Percentiles rank a stretch among this genome's conserved stretches.
These are phyloP conservation scores for Linderniella brevidens DNA, from an alignment of 257 asterid genomes.

Conservation along the genomic window DNA sequence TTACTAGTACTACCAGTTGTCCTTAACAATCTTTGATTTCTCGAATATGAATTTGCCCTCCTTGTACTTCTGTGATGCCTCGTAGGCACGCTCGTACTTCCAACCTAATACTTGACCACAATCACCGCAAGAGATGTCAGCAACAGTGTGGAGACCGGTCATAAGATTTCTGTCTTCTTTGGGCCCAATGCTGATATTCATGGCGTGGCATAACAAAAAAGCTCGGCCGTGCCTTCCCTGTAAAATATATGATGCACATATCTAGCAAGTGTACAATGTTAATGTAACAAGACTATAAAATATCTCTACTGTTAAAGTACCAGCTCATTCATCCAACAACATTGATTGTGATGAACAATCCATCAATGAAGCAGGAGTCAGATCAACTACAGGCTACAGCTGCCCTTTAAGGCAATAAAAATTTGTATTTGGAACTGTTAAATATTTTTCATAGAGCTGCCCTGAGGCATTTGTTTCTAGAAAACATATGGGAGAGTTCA, in stretches of 20 bases:
- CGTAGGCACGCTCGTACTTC: constrained; percentile 69
- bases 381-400: too few species aligned
- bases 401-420: too few species aligned
- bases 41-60: constrained; percentile 73
- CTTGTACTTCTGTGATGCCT: constrained; percentile 58
- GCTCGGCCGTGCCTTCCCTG: constrained; percentile 77
- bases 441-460: too few species aligned
- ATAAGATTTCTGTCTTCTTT: constrained; percentile 57
- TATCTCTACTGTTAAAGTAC: too few species aligned
- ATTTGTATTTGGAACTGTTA: too few species aligned
- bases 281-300: constrained; percentile 1
- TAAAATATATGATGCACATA: too few species aligned
- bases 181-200: constrained; percentile 48
- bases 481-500: too few species aligned
- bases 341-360: too few species aligned
- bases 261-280: too few species aligned
- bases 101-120: constrained; percentile 61
- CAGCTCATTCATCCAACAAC: too few species aligned
- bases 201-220: constrained; percentile 57
- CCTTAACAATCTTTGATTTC: constrained; percentile 61
- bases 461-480: too few species aligned
- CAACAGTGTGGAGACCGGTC: constrained; percentile 76
- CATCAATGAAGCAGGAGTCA: too few species aligned
- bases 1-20: constrained; percentile 45
- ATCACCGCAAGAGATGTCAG: constrained; percentile 51